These are phyloP conservation scores for Fraxinus floribunda DNA, from an alignment of 305 asterid genomes.

Conservation along the genomic window DNA sequence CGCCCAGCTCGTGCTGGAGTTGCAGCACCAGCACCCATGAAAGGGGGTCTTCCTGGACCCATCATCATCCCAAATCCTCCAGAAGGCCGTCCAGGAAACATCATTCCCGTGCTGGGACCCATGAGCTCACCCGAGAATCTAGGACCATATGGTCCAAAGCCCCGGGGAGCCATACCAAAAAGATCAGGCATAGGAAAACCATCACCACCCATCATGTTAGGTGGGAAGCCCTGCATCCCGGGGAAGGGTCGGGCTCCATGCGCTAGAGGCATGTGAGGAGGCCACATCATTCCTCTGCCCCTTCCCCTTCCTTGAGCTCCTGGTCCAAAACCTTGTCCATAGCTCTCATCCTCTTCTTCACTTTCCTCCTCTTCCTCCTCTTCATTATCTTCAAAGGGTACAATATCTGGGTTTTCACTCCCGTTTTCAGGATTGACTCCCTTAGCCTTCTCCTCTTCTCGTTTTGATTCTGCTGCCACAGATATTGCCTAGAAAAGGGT, in stretches of 20 bases:
- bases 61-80: conserved; percentile 80
- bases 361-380: conserved; percentile 87
- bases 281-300: conserved; percentile 87
- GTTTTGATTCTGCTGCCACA: conserved; percentile 72
- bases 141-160: conserved; percentile 74
- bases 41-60: conserved; percentile 76
- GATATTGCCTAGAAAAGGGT: conserved; percentile 57
- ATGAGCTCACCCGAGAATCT: conserved; percentile 64
- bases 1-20: conserved; percentile 44
- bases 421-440: conserved; percentile 64
- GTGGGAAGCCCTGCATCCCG: conserved; percentile 69
- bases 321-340: conserved; percentile 43
- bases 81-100: conserved; percentile 65
- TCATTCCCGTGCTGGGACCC: conserved; percentile 67
- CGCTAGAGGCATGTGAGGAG: conserved; percentile 69
- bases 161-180: conserved; percentile 69
- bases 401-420: conserved; percentile 75
- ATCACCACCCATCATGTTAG: conserved; percentile 68
- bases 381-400: conserved; percentile 88
- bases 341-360: conserved; percentile 73
- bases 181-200: conserved; percentile 74
- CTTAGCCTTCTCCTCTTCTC: conserved; percentile 87
- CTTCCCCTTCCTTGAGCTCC: conserved; percentile 72
- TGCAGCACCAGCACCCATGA: conserved; percentile 50
- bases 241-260: conserved; percentile 64